phyloP scores from a whole-genome alignment of 257 asterid genomes.

The Solanum bukasovii region DNA sequence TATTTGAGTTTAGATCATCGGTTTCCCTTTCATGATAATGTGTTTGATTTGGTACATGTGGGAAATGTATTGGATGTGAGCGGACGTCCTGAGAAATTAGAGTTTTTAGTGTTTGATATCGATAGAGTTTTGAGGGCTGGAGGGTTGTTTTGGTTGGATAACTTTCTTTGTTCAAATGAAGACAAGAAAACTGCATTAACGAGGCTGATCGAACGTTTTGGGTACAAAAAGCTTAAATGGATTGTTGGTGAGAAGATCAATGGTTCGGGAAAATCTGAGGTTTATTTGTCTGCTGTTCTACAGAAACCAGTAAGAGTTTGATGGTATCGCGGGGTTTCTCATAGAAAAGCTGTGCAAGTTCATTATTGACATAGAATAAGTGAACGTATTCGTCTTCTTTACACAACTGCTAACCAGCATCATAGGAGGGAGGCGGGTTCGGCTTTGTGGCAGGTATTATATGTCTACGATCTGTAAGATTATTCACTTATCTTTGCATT shows the following conservation, averaged over 20 bases:
- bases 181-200: conserved; percentile 13
- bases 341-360: background rate
- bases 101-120: conserved; percentile 22
- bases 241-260: conserved; percentile 20
- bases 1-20: conserved; percentile 18
- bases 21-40: conserved; percentile 19
- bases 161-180: conserved; percentile 6
- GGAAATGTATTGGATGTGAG: conserved; percentile 11
- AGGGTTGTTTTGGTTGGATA: conserved; percentile 29
- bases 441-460: background rate
- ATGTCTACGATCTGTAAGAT: background rate
- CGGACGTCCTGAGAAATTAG: conserved; percentile 19
- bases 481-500: background rate
- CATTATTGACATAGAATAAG: background rate
- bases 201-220: conserved; percentile 16
- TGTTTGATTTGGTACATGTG: conserved; percentile 20
- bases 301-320: conserved; percentile 23
- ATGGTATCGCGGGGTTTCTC: background rate
- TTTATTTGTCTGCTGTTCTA: conserved; percentile 27
- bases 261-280: conserved; percentile 20
- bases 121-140: conserved; percentile 22
- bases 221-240: conserved; percentile 29
- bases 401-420: background rate
- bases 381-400: background rate
- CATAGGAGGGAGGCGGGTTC: background rate